Evolutionary conservation across 805 yeast species (phyloP).

Genomic region (Cyberlindnera lachancei): DNA sequence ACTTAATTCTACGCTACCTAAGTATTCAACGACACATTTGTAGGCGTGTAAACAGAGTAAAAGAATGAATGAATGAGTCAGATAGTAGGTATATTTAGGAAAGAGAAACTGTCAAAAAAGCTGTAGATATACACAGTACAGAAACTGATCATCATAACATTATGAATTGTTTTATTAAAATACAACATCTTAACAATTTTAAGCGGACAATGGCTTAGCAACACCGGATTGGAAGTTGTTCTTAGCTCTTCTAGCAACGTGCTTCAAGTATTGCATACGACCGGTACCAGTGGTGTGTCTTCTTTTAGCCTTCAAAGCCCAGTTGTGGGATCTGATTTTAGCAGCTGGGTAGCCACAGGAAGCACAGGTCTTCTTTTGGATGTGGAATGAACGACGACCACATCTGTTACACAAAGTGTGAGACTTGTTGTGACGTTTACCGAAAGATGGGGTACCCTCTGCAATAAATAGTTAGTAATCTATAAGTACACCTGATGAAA

Average conservation of each 20-base stretch:
- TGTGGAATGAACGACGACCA: constrained; percentile 98
- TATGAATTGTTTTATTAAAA: constrained; percentile 11
- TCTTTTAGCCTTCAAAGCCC: constrained; percentile 99
- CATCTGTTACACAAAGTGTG: constrained; percentile 99
- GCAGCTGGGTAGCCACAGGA: constrained; percentile 99
- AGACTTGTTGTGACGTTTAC: constrained; percentile 99
- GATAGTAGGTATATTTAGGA: no score
- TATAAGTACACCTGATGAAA: no score
- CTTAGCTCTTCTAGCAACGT: constrained; percentile 96
- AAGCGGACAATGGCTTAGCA: constrained; percentile 60
- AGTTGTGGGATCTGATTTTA: constrained; percentile 97
- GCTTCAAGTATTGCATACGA: constrained; percentile 97
- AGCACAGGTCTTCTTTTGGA: constrained; percentile 98
- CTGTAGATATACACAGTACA: no score
- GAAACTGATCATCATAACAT: no score
- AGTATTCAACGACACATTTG: no score
- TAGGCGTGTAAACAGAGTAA: no score
- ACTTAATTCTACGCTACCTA: no score
- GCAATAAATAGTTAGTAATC: constrained; percentile 31
- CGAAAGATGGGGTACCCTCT: constrained; percentile 99
- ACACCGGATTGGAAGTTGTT: constrained; percentile 95
- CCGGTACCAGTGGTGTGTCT: constrained; percentile 99
- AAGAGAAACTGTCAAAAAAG: no score
- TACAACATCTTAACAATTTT: constrained; percentile 27
- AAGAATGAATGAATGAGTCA: no score